Evolutionary conservation across 1,139 yeast species (phyloP).

Genomic region (Taphrina wiesneri): DNA sequence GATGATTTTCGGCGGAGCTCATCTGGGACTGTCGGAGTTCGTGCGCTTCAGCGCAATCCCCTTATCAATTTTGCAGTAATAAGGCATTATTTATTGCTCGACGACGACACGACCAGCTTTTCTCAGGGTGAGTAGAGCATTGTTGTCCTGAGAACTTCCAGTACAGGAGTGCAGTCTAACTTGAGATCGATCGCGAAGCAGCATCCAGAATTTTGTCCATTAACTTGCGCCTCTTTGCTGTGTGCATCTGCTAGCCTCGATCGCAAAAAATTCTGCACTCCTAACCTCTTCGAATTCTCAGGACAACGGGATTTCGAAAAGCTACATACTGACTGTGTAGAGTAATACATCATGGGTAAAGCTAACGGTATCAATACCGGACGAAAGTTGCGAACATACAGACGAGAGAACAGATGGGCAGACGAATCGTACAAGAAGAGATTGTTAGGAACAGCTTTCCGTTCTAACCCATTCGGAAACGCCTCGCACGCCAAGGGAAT

Average conservation of each 20-base stretch:
- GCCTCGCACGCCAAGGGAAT: slow-evolving; percentile 99
- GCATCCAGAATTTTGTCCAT: not conserved
- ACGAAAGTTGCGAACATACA: slow-evolving; percentile 99
- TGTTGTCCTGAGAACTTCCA: not conserved
- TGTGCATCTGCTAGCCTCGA: not conserved
- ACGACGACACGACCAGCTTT: slow-evolving; percentile 19
- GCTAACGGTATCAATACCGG: slow-evolving; percentile 97
- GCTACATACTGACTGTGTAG: not conserved
- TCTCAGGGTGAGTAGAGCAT: slow-evolving; percentile 2
- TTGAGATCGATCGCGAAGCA: not conserved
- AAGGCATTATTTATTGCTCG: not conserved
- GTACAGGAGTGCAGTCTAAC: not conserved
- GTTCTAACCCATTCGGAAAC: slow-evolving; percentile 99
- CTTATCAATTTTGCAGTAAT: not conserved
- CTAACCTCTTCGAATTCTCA: not conserved
- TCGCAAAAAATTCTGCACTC: not conserved
- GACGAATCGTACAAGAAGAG: slow-evolving; percentile 97
- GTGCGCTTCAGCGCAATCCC: not conserved
- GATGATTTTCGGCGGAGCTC: not conserved
- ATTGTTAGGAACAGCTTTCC: slow-evolving; percentile 99
- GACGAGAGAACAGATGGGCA: slow-evolving; percentile 93
- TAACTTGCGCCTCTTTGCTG: not conserved
- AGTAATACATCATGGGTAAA: slow-evolving; percentile 34
- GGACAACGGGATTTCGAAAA: not conserved
- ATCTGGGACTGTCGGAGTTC: slow-evolving; percentile 4